Conservation (phyloP, 805 yeast genomes). For the Candida ortonii region DNA sequence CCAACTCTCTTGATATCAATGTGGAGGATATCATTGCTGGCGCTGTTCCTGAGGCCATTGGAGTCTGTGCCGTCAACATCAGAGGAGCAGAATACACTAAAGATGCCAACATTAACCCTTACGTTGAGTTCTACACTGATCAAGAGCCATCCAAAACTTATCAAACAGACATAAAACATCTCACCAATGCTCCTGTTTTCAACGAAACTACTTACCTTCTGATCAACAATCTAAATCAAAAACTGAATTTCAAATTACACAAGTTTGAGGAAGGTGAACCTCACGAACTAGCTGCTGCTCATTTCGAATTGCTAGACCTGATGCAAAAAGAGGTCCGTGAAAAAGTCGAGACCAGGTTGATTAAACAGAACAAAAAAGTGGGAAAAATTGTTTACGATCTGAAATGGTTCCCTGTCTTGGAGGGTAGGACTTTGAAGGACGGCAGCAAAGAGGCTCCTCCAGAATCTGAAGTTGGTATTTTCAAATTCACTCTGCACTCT, state of each 20-base stretch:
- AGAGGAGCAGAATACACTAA: conserved; percentile 51
- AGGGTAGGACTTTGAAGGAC: conserved; percentile 44
- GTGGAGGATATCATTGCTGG: conserved; percentile 68
- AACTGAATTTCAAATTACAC: conserved; percentile 51
- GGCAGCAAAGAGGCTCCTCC: conserved; percentile 49
- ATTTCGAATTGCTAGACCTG: conserved; percentile 56
- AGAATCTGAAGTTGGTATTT: conserved; percentile 70
- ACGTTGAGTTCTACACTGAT: conserved; percentile 35
- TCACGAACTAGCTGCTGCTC: conserved; percentile 46
- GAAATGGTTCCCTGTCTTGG: conserved; percentile 47
- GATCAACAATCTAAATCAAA: conserved; percentile 54
- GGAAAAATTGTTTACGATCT: conserved; percentile 61
- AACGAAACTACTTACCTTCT: conserved; percentile 63
- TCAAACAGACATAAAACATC: conserved; percentile 56
- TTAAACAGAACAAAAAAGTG: conserved; percentile 50
- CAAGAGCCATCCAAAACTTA: conserved; percentile 25
- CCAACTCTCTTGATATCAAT: conserved; percentile 73
- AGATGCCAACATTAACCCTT: conserved; percentile 49
- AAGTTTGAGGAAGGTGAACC: conserved; percentile 60
- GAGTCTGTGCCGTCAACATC: conserved; percentile 63
- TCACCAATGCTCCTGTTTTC: conserved; percentile 58
- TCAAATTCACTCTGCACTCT: conserved; percentile 59
- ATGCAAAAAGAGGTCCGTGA: conserved; percentile 50
- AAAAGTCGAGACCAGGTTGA: conserved; percentile 42
- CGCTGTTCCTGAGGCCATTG: conserved; percentile 64